Evolutionary conservation across 2,329 filamentous ascomycete species (phyloP), one percentile per base, ranked within the genome.

Genomic region (Penicillium sp.): DNA sequence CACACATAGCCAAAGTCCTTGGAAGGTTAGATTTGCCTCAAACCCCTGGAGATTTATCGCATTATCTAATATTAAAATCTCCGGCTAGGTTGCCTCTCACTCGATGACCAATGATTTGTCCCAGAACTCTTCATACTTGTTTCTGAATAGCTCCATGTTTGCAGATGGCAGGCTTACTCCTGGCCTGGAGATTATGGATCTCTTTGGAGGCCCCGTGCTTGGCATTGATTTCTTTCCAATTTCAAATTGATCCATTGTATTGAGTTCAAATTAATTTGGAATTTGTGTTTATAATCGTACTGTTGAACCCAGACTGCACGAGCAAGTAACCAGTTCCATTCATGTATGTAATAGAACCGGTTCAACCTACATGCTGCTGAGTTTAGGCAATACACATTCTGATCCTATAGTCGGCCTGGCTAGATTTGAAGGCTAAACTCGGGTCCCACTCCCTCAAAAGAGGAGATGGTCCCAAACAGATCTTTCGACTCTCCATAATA

Each of bases 371-470:
- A 26, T 26, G 26, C 22, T 8, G 2, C 40, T 42, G 40, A 22
- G 6, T 42, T 4, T 2, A 4, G 22, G n/a, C 40, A 2, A 22
- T n/a, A 42, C 40, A 42, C 19, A 22, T 22, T 42, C 4, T 42
- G 40, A 42, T 22, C 40, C 4, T 22, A 1, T 2, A 42, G 40
- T 1, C 12, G 40, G 1, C 40, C 19, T 42, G 40, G n/a, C 19
- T 42, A 42, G 40, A 42, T 22, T 42, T 9, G 40, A 42, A 42
- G 40, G 40, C 40, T 42, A 42, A 42, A 42, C 40, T 42, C 40
- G 40, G 40, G 40, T 22, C 40, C 40, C 19, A 42, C 40, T 42
- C 40, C 40, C n/a, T 42, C 40, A 22, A 42, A 10, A 2, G 40
- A 42, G 17, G 40, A 42, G n/a, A 42, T 42, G 4, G 40, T 42